phyloP scores from a whole-genome alignment of 208 protist species.

The Naegleria lovaniensis region DNA sequence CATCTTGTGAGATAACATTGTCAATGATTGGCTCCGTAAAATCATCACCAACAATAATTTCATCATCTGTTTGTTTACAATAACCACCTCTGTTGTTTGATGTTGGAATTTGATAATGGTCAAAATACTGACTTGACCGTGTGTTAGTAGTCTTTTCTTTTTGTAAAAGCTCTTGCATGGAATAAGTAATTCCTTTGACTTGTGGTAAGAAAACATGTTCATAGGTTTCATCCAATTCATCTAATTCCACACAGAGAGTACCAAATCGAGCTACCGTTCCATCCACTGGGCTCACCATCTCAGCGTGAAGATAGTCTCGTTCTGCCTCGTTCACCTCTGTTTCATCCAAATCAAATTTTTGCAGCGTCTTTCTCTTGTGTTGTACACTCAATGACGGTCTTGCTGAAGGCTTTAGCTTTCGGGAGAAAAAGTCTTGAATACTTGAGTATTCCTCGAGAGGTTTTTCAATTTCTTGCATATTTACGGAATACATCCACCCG shows the following conservation, averaged over 20 bases:
- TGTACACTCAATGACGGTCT: slow-evolving; percentile 37
- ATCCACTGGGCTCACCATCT: slow-evolving; percentile 51
- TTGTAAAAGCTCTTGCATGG: slow-evolving; percentile 49
- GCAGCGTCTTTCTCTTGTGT: background rate
- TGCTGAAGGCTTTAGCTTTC: slow-evolving; percentile 46
- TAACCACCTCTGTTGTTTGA: background rate
- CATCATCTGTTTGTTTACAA: background rate
- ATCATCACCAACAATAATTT: background rate
- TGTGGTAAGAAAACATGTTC: slow-evolving; percentile 45
- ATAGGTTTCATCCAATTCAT: slow-evolving; percentile 2
- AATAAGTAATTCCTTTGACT: slow-evolving; percentile 58
- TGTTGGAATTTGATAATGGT: background rate
- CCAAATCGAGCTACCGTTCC: slow-evolving; percentile 54
- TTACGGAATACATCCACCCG: slow-evolving; percentile 41
- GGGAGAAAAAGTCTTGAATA: slow-evolving; percentile 57
- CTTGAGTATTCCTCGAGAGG: slow-evolving; percentile 49
- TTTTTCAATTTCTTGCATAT: slow-evolving; percentile 50
- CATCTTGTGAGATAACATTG: slow-evolving; percentile 12
- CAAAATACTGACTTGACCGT: background rate
- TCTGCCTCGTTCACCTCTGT: slow-evolving; percentile 17
- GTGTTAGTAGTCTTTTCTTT: slow-evolving; percentile 13
- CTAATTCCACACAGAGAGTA: slow-evolving; percentile 37
- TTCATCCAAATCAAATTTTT: background rate
- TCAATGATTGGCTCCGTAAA: slow-evolving; percentile 24
- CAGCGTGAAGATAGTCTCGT: background rate